Conservation (phyloP, 352 stramenopile species). For the Phytophthora brassicae region DNA sequence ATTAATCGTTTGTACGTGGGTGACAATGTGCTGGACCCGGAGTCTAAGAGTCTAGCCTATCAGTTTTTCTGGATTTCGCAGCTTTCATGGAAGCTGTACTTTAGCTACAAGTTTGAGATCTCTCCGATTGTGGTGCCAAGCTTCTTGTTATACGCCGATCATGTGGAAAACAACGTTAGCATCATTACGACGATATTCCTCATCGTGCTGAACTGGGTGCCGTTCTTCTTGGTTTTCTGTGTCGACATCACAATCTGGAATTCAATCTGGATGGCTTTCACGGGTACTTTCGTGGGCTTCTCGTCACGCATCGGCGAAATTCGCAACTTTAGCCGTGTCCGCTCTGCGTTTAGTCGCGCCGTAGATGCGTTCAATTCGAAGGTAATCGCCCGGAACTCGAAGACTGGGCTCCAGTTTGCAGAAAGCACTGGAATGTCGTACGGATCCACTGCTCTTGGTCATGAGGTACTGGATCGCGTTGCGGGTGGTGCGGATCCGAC, state of each 20-base stretch:
- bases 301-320: slow-evolving; percentile 97
- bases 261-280: slow-evolving; percentile 96
- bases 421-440: slow-evolving; percentile 46
- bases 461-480: slow-evolving; percentile 64
- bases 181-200: slow-evolving; percentile 87
- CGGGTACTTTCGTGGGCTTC: slow-evolving; percentile 96
- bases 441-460: slow-evolving; percentile 47
- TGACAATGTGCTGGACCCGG: slow-evolving; percentile 95
- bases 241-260: slow-evolving; percentile 99
- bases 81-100: slow-evolving; percentile 96
- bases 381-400: slow-evolving; percentile 76
- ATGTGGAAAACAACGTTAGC: slow-evolving; percentile 87
- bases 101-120: slow-evolving; percentile 99
- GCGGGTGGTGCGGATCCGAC: slow-evolving; percentile 37
- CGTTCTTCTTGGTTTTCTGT: slow-evolving; percentile 97
- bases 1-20: slow-evolving; percentile 97
- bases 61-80: slow-evolving; percentile 95
- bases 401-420: slow-evolving; percentile 65
- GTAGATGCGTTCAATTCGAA: slow-evolving; percentile 88
- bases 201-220: slow-evolving; percentile 95
- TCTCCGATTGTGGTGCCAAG: slow-evolving; percentile 94
- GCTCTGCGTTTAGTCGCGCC: slow-evolving; percentile 83
- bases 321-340: slow-evolving; percentile 89
- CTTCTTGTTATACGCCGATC: slow-evolving; percentile 96
- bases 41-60: slow-evolving; percentile 89